Percentiles rank a stretch among this genome's conserved stretches.
phyloP scores from a whole-genome alignment of 2,329 filamentous ascomycete genomes.

The Colletotrichum tofieldiae region DNA sequence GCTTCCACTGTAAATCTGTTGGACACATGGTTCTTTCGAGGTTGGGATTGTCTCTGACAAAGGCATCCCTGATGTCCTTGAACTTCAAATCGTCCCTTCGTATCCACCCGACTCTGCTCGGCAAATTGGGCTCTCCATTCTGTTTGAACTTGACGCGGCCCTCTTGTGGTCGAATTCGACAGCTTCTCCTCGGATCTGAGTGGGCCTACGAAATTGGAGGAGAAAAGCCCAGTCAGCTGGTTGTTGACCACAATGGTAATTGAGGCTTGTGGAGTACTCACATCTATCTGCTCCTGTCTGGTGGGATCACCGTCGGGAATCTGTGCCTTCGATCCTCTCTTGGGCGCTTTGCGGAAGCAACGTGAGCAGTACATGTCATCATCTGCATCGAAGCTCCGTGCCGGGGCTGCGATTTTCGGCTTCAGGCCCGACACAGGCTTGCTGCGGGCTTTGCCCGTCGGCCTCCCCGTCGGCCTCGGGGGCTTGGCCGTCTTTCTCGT shows the following conservation, averaged over 20 bases:
- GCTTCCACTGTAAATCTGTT: conserved; percentile 25
- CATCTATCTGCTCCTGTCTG: conserved; percentile 35
- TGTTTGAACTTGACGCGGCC: conserved; percentile 1
- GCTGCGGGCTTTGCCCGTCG: background rate
- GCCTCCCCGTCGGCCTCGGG: background rate
- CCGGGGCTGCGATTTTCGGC: background rate
- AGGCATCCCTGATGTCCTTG: conserved; percentile 45
- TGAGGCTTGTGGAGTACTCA: conserved; percentile 9
- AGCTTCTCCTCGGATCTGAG: conserved; percentile 39
- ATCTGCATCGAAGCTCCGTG: conserved; percentile 46
- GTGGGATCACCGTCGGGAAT: conserved; percentile 10
- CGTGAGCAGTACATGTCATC: conserved; percentile 53
- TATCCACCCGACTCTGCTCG: conserved; percentile 55
- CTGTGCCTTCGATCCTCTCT: conserved; percentile 8
- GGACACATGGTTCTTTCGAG: conserved; percentile 52
- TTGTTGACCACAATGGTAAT: too few species aligned
- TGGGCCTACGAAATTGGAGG: conserved; percentile 31
- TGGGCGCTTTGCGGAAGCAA: conserved; percentile 41
- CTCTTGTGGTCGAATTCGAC: conserved; percentile 25
- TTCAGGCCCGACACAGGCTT: background rate
- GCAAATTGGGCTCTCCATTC: conserved; percentile 43
- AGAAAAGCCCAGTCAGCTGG: background rate
- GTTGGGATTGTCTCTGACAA: conserved; percentile 46
- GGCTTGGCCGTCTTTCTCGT: background rate
- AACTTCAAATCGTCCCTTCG: conserved; percentile 43